These are phyloP conservation scores for Euphorbia corollata DNA, from an alignment of 441 rosid genomes.

Conservation along the genomic window DNA sequence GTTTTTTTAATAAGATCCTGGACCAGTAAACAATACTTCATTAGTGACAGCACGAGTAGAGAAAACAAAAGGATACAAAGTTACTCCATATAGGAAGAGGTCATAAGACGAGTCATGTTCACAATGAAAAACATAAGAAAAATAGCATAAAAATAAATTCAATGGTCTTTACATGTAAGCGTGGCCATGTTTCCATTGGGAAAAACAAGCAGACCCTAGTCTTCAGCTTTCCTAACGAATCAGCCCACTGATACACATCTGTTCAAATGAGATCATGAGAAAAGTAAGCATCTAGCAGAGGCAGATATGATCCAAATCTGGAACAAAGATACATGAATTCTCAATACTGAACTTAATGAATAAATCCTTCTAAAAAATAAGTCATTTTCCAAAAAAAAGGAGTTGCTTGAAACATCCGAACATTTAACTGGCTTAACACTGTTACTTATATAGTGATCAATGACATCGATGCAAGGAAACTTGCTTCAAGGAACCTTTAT, in stretches of 20 bases:
- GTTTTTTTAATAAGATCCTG: slow-evolving; percentile 48
- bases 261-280: slow-evolving; percentile 23
- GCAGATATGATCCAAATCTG: neutral
- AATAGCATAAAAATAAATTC: slow-evolving; percentile 2
- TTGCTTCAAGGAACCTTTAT: neutral
- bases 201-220: slow-evolving; percentile 83
- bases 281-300: slow-evolving; percentile 14
- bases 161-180: slow-evolving; percentile 45
- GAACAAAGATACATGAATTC: neutral
- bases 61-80: neutral
- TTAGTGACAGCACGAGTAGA: slow-evolving; percentile 11
- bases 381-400: neutral
- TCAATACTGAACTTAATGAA: neutral
- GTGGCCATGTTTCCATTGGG: slow-evolving; percentile 66
- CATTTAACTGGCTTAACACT: too few species aligned
- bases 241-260: slow-evolving; percentile 90
- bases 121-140: neutral
- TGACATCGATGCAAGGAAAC: too few species aligned
- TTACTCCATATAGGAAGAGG: neutral
- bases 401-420: neutral
- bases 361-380: neutral
- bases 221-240: slow-evolving; percentile 61
- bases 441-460: too few species aligned
- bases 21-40: neutral
- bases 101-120: neutral